phyloP scores from a whole-genome alignment of 2,329 filamentous ascomycete species.

The Sclerotiophoma versabilis region DNA sequence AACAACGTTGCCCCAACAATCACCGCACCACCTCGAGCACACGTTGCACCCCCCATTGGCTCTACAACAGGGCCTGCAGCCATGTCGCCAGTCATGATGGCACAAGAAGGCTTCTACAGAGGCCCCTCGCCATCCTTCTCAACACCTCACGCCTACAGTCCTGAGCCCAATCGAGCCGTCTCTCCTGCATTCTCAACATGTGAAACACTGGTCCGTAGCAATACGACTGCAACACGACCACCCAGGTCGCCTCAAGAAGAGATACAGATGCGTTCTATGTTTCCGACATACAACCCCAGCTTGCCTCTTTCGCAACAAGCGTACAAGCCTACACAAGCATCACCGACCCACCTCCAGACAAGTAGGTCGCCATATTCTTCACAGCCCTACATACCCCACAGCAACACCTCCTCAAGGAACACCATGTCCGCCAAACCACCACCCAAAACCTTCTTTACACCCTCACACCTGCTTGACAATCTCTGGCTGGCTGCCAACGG shows the following conservation, averaged over 20 bases:
- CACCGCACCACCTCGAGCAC: constrained; percentile 36
- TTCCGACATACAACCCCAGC: constrained; percentile 75
- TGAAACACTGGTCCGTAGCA: constrained; percentile 47
- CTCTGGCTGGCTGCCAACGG: constrained; percentile 76
- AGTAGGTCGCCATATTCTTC: constrained; percentile 69
- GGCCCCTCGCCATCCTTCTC: constrained; percentile 22
- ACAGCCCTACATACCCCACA: constrained; percentile 54
- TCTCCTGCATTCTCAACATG: constrained; percentile 48
- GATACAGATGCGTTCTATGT: constrained; percentile 71
- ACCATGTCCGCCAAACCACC: constrained; percentile 25
- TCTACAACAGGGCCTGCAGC: constrained; percentile 31
- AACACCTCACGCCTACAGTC: constrained; percentile 26
- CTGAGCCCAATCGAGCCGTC: constrained; percentile 40
- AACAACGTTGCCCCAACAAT: constrained; percentile 32
- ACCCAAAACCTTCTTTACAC: constrained; percentile 50
- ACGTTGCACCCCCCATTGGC: constrained; percentile 33
- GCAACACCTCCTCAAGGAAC: constrained; percentile 41
- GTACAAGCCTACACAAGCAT: constrained; percentile 73
- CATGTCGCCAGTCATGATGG: constrained; percentile 26
- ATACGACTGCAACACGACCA: constrained; percentile 43
- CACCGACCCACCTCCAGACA: constrained; percentile 70
- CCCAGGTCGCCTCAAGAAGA: constrained; percentile 43
- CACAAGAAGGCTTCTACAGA: constrained; percentile 29
- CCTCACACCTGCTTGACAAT: constrained; percentile 67
- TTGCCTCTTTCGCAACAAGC: constrained; percentile 71